A percentile compares a stretch with the other conserved stretches of the same genome.
phyloP scores from a whole-genome alignment of 306 rosid species.

The Macrotyloma uniflorum region DNA sequence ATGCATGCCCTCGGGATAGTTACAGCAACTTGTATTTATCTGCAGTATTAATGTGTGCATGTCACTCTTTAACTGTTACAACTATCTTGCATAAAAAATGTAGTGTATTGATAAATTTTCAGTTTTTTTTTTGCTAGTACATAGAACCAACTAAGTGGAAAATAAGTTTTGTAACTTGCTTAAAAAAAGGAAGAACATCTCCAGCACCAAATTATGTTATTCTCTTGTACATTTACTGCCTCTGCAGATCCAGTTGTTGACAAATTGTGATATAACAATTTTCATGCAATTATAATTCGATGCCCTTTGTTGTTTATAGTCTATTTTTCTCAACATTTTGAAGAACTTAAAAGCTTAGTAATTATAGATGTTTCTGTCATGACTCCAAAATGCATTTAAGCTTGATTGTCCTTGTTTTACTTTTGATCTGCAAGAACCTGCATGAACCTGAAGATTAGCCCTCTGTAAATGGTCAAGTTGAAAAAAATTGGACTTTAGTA shows the following conservation, averaged over 20 bases:
- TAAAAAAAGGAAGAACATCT: background rate
- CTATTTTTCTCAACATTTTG: slow-evolving; percentile 1
- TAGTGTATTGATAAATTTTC: slow-evolving; percentile 24
- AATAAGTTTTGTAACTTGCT: slow-evolving; percentile 2
- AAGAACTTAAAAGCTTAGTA: slow-evolving; percentile 2
- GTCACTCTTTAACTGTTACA: slow-evolving; percentile 7
- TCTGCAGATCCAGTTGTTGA: background rate
- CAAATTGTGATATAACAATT: slow-evolving; percentile 16
- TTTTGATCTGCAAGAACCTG: slow-evolving; percentile 18
- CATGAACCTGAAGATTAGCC: slow-evolving; percentile 8
- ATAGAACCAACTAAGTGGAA: slow-evolving; percentile 23
- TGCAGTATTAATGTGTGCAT: slow-evolving; percentile 27
- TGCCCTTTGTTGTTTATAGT: background rate
- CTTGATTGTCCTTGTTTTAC: slow-evolving; percentile 28
- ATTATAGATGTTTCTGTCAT: slow-evolving; percentile 20
- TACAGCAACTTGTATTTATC: slow-evolving; percentile 35
- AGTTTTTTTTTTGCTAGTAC: slow-evolving; percentile 7
- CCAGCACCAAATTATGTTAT: background rate
- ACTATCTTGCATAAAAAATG: background rate
- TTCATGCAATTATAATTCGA: slow-evolving; percentile 8
- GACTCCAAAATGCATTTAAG: slow-evolving; percentile 29
- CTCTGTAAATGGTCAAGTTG: slow-evolving; percentile 37
- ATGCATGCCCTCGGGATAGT: slow-evolving; percentile 28
- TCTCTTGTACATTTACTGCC: background rate
- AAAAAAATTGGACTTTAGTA: slow-evolving; percentile 31